Evolutionary conservation across 768 basidiomycete species (phyloP).

Genomic region (Amanita rubescens): DNA sequence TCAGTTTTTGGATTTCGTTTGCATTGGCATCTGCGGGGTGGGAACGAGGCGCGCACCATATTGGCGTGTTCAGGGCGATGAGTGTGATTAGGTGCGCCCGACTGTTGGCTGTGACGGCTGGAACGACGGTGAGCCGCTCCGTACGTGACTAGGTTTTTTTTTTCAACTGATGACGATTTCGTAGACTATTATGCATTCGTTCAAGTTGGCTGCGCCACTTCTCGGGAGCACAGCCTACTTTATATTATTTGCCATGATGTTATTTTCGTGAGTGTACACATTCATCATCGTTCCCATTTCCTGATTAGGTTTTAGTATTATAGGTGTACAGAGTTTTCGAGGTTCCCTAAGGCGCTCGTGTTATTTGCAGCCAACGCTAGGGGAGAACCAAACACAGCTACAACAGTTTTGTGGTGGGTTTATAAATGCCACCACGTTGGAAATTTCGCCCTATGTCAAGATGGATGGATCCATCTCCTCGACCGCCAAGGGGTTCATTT

Average conservation of each 20-base stretch:
- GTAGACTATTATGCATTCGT: conserved; percentile 79
- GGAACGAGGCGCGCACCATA: conserved; percentile 63
- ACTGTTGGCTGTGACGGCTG: conserved; percentile 79
- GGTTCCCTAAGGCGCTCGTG: conserved; percentile 72
- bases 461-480: conserved; percentile 19
- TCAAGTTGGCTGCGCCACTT: conserved; percentile 87
- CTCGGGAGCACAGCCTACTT: conserved; percentile 88
- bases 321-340: conserved; percentile 91
- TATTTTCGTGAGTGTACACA: conserved; percentile 66
- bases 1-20: conserved; percentile 85
- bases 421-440: conserved; percentile 52
- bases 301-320: conserved; percentile 44
- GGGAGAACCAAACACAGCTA: conserved; percentile 40
- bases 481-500: conserved; percentile 75
- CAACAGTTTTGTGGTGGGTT: conserved; percentile 75
- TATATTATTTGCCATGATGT: conserved; percentile 78
- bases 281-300: not conserved
- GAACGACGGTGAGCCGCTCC: conserved; percentile 67
- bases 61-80: conserved; percentile 85
- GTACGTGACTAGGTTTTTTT: not conserved
- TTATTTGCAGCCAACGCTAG: conserved; percentile 44
- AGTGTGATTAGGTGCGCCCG: conserved; percentile 80
- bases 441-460: conserved; percentile 30
- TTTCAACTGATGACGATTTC: conserved; percentile 6
- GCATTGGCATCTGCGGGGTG: conserved; percentile 55